These are phyloP conservation scores for Coemansia sp. DNA, from an alignment of 192 early-diverging fungal species.

Conservation along the genomic window DNA sequence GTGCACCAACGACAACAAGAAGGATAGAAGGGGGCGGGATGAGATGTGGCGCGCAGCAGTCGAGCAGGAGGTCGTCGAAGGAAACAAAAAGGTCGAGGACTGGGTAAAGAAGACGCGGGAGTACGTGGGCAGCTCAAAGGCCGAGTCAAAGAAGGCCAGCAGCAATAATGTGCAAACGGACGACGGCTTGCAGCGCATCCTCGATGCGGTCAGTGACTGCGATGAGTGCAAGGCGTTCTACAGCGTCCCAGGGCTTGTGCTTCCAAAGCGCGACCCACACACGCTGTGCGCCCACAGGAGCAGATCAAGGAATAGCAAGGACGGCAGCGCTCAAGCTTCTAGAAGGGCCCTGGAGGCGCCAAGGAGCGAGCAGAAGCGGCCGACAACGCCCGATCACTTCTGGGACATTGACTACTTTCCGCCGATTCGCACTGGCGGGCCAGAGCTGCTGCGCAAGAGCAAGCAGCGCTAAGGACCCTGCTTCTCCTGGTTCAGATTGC, in stretches of 20 bases:
- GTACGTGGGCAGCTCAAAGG: not conserved
- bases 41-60: constrained; percentile 21
- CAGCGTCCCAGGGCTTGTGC: constrained; percentile 39
- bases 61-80: constrained; percentile 11
- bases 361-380: constrained; percentile 32
- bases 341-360: constrained; percentile 10
- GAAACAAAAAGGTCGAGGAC: constrained; percentile 1
- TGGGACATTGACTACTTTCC: constrained; percentile 54
- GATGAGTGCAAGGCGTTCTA: constrained; percentile 42
- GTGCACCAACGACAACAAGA: not conserved
- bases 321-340: not conserved
- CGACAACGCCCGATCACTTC: constrained; percentile 43
- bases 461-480: not conserved
- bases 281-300: constrained; percentile 35
- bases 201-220: constrained; percentile 37
- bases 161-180: not conserved
- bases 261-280: constrained; percentile 36
- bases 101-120: constrained; percentile 10
- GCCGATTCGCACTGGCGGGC: constrained; percentile 35
- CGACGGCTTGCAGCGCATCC: constrained; percentile 19
- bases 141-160: not conserved
- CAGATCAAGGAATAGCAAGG: constrained; percentile 11
- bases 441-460: constrained; percentile 36
- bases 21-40: not conserved
- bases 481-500: not conserved